Evolutionary conservation across 1,284 basidiomycete species (phyloP), one percentile per base, ranked within the genome.

Genomic region (Ceratobasidium sp.): DNA sequence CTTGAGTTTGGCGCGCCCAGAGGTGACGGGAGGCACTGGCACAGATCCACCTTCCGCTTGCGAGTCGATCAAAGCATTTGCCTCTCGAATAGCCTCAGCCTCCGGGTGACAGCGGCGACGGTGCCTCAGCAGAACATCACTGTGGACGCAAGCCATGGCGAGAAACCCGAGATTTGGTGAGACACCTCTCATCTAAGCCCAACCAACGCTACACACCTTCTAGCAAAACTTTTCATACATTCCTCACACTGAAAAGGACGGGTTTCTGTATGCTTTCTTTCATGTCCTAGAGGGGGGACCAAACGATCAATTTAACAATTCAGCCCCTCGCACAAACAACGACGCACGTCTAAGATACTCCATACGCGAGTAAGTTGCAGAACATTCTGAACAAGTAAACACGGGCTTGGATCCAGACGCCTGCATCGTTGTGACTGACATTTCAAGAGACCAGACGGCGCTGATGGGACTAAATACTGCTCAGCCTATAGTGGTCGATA

Each of bases 121-220:
- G 50, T 77, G 76, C 30, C 76, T 71, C 58, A 77, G 52, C 26
- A 77, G 62, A n/a, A 77, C 76, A 55, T 77, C 76, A 46, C 73
- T 75, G 49, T 23, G 14, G 32, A 62, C 43, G 54, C n/a, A 63
- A 55, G 55, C 43, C 64, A 58, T 57, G 26, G 44, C 13, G 35
- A 28, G 38, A 47, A n/a, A 70, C 23, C 23, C 43, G 55, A 18
- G 21, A 43, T 58, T 46, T 23, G 44, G 49, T 58, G 13, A 47
- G 54, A 59, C 50, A 18, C 35, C 30, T 14, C 26, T 16, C 52
- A 69, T 46, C 28, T 26, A 44, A 49, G 41, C 46, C 41, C 49
- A 44, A 14, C 16, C 21, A 41, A 16, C 8, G 11, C 30, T 38
- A 58, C 58, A 21, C 32, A 76, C 76, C 76, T 76, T 32, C 76